Conservation (phyloP, 2,329 filamentous ascomycete genomes). For the Tolypocladium tundrense region DNA sequence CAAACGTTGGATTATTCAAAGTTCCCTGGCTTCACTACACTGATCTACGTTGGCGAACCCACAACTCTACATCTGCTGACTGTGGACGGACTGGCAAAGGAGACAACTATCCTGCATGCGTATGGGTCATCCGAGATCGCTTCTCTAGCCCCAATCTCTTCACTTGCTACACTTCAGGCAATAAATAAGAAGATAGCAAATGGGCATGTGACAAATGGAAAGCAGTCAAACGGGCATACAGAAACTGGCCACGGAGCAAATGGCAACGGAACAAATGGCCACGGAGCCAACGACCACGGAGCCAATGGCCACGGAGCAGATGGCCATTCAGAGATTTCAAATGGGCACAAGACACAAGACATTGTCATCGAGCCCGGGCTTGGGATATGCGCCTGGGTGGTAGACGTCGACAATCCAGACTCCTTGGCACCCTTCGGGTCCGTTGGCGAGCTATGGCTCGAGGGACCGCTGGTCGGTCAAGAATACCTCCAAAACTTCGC, state of each 20-base stretch:
- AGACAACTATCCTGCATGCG: background rate
- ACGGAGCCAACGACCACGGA: background rate
- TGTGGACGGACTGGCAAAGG: background rate
- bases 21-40: background rate
- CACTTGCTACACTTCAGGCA: background rate
- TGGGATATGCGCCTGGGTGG: constrained; percentile 8
- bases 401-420: constrained; percentile 5
- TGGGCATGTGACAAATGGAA: background rate
- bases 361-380: background rate
- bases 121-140: background rate
- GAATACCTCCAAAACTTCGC: constrained; percentile 7
- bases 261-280: background rate
- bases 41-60: background rate
- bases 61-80: background rate
- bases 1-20: background rate
- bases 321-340: background rate
- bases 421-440: constrained; percentile 7
- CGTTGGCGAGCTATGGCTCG: constrained; percentile 11
- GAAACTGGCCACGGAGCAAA: background rate
- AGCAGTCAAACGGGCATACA: background rate
- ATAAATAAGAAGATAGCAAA: background rate
- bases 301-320: too few relatives aligned
- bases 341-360: background rate
- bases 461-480: constrained; percentile 9
- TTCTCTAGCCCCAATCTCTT: background rate